These are phyloP conservation scores for Penicillium ochrochloron DNA, from an alignment of 495 filamentous ascomycete genomes.

Conservation along the genomic window DNA sequence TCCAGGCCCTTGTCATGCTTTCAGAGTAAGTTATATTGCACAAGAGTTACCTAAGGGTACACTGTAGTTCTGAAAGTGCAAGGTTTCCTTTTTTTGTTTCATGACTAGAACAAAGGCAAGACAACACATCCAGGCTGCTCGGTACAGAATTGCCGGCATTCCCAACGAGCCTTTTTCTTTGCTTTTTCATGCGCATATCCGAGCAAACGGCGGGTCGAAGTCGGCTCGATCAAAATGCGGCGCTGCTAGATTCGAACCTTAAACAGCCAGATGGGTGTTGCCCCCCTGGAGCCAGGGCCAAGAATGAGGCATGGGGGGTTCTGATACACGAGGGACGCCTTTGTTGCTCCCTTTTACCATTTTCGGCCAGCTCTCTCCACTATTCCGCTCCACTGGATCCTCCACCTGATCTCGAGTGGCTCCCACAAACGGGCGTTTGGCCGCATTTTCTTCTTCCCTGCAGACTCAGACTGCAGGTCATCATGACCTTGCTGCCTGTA, in stretches of 20 bases:
- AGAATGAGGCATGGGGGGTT: constrained; percentile 26
- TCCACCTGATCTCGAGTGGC: constrained; percentile 21
- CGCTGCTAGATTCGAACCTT: constrained; percentile 17
- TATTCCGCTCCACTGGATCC: constrained; percentile 16
- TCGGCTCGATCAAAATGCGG: constrained; percentile 18
- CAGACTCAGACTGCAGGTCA: constrained; percentile 31
- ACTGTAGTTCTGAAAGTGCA: neutral
- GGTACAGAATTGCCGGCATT: constrained; percentile 12
- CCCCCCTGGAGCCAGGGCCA: constrained; percentile 3
- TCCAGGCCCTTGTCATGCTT: neutral
- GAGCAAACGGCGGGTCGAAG: constrained; percentile 21
- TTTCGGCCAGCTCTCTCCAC: constrained; percentile 21
- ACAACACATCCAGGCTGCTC: constrained; percentile 1
- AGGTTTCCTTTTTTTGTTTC: neutral
- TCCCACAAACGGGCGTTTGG: constrained; percentile 25
- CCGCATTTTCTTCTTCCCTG: constrained; percentile 30
- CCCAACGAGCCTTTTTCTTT: neutral
- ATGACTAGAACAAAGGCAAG: neutral
- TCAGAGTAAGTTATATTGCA: neutral
- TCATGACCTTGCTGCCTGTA: constrained; percentile 23
- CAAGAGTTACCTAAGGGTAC: neutral
- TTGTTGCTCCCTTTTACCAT: constrained; percentile 28
- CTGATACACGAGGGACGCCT: constrained; percentile 26
- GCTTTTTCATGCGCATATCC: constrained; percentile 24
- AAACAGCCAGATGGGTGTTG: constrained; percentile 10